These are phyloP conservation scores for Lablab purpureus DNA, from an alignment of 306 rosid genomes.

Conservation along the genomic window DNA sequence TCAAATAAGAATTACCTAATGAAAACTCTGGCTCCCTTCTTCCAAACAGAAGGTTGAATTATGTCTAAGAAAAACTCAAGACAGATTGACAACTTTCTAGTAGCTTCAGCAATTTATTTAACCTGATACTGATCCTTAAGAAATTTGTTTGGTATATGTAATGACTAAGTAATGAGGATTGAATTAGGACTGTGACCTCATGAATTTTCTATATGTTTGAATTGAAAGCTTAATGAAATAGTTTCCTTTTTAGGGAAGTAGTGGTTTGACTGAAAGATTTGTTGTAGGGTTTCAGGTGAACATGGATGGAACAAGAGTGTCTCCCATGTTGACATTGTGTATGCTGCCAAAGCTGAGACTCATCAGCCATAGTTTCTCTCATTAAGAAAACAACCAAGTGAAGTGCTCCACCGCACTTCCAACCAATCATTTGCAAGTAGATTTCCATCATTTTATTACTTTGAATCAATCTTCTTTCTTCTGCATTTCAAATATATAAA, in stretches of 20 bases:
- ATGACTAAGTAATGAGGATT: slow-evolving; percentile 42
- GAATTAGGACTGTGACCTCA: slow-evolving; percentile 34
- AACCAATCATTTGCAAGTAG: slow-evolving; percentile 54
- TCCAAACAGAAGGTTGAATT: background rate
- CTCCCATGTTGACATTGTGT: slow-evolving; percentile 69
- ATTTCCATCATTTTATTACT: slow-evolving; percentile 48
- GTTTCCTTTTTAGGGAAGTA: slow-evolving; percentile 34
- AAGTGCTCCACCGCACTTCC: slow-evolving; percentile 61
- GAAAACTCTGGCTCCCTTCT: background rate
- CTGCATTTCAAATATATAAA: slow-evolving; percentile 42
- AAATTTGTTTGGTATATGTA: slow-evolving; percentile 32
- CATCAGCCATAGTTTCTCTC: slow-evolving; percentile 58
- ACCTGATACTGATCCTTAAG: background rate
- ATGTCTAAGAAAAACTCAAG: background rate
- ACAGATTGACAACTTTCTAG: background rate
- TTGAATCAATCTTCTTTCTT: slow-evolving; percentile 31
- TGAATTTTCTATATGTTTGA: slow-evolving; percentile 21
- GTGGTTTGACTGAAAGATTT: slow-evolving; percentile 57
- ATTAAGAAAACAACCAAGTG: slow-evolving; percentile 58
- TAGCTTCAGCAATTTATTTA: background rate
- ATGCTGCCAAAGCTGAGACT: slow-evolving; percentile 53
- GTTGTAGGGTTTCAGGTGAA: slow-evolving; percentile 60
- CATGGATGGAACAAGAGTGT: slow-evolving; percentile 70
- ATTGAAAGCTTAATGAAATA: slow-evolving; percentile 42
- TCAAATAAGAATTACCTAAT: slow-evolving; percentile 2